These are phyloP conservation scores for Lactarius psammicola DNA, from an alignment of 768 basidiomycete genomes.

Conservation along the genomic window DNA sequence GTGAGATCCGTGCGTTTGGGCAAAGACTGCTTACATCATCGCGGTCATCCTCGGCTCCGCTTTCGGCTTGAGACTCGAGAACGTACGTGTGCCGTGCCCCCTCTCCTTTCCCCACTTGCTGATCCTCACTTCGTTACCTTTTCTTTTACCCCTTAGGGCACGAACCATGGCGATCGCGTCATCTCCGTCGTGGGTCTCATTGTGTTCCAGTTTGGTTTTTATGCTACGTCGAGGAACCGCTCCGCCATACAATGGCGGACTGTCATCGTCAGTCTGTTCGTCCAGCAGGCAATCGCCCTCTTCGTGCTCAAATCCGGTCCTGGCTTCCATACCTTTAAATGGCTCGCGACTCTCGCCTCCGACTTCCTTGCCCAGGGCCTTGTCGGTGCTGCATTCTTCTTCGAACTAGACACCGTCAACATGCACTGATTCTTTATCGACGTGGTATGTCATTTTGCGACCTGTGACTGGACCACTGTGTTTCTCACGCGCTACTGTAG, in stretches of 20 bases:
- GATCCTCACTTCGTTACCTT: constrained; percentile 8
- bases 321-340: constrained; percentile 80
- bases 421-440: constrained; percentile 82
- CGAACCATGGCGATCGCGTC: constrained; percentile 73
- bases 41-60: constrained; percentile 83
- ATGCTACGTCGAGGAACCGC: constrained; percentile 60
- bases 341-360: constrained; percentile 76
- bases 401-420: constrained; percentile 57
- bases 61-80: constrained; percentile 69
- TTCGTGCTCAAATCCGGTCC: constrained; percentile 85
- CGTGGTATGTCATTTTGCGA: constrained; percentile 45
- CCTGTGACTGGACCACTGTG: neutral
- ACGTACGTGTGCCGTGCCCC: constrained; percentile 39
- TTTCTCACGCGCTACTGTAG: constrained; percentile 34
- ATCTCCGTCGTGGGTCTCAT: constrained; percentile 79
- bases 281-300: constrained; percentile 83
- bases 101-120: constrained; percentile 8
- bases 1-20: too few relatives aligned
- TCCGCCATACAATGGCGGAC: constrained; percentile 77
- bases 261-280: constrained; percentile 81
- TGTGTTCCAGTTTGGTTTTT: constrained; percentile 78
- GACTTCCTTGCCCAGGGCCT: constrained; percentile 72
- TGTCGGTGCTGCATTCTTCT: constrained; percentile 80
- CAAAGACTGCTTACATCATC: constrained; percentile 65
- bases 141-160: too few relatives aligned